A percentile compares a stretch with the other conserved stretches of the same genome.
These are phyloP conservation scores for Zygosaccharomyces kombuchaensis DNA, from an alignment of 805 yeast species.

Conservation along the genomic window DNA sequence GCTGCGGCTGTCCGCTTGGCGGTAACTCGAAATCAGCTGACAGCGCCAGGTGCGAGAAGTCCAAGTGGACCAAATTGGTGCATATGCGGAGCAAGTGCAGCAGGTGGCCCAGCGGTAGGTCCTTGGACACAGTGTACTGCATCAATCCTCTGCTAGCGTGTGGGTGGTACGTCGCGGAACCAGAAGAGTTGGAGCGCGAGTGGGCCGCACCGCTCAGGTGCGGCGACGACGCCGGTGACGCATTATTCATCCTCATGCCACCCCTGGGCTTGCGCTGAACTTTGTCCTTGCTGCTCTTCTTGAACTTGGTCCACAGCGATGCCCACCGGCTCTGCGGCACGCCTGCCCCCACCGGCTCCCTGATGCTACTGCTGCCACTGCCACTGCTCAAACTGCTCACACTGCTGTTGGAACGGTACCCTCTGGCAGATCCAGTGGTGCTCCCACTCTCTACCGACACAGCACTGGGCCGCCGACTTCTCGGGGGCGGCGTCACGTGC, in stretches of 20 bases:
- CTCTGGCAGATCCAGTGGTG: conserved; percentile 7
- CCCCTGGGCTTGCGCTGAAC: not conserved
- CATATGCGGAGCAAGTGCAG: conserved; percentile 67
- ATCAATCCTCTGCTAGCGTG: conserved; percentile 53
- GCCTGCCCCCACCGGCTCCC: not conserved
- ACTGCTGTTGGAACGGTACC: conserved; percentile 29
- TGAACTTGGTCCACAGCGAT: conserved; percentile 4
- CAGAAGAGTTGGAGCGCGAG: not conserved
- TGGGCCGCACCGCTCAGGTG: not conserved
- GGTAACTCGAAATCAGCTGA: conserved; percentile 59
- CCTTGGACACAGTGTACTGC: conserved; percentile 64
- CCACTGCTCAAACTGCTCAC: conserved; percentile 30
- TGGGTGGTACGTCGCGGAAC: conserved; percentile 45
- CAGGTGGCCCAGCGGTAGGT: conserved; percentile 73
- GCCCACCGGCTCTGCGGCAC: conserved; percentile 1
- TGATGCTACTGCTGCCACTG: conserved; percentile 7
- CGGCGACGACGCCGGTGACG: too few relatives aligned
- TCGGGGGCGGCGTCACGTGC: conserved; percentile 38
- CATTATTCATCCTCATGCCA: too few relatives aligned
- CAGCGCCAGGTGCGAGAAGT: conserved; percentile 59
- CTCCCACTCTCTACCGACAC: conserved; percentile 40
- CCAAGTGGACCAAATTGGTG: conserved; percentile 49
- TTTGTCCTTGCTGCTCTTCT: not conserved
- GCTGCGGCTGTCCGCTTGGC: conserved; percentile 8
- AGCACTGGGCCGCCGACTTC: not conserved